Percentiles rank a stretch among this genome's conserved stretches.
Evolutionary conservation across 2,329 filamentous ascomycete species (phyloP).

Genomic region (Calonectria honghensis): DNA sequence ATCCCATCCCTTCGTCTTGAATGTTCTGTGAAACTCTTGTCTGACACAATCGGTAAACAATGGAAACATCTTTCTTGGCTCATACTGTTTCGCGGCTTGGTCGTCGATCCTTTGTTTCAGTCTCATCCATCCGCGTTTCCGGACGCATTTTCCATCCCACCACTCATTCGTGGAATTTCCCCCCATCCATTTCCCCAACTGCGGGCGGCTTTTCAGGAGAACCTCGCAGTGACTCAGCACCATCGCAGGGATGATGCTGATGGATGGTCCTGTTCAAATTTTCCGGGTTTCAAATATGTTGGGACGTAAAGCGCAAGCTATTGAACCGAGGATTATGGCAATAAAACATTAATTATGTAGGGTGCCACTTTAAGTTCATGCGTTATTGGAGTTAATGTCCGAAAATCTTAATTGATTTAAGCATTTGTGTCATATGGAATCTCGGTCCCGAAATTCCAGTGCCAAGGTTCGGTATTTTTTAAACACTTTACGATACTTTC

Average conservation of each 20-base stretch:
- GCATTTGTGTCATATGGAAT: neutral
- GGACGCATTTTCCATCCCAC: neutral
- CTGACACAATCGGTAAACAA: neutral
- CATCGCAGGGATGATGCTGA: neutral
- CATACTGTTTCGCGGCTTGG: neutral
- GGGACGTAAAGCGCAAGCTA: neutral
- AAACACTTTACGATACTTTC: neutral
- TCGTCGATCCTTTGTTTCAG: neutral
- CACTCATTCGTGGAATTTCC: neutral
- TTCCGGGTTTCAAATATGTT: neutral
- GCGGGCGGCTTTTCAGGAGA: neutral
- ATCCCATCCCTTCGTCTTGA: neutral
- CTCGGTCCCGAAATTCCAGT: neutral
- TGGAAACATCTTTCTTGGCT: neutral
- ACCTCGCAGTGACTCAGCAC: neutral
- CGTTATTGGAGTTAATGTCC: neutral
- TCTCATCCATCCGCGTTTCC: neutral
- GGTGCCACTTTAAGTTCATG: neutral
- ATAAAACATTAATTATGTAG: slow-evolving; percentile 1
- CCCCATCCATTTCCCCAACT: neutral
- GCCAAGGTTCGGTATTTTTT: neutral
- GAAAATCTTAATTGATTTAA: slow-evolving; percentile 1
- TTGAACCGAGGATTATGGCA: neutral
- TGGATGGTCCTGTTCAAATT: neutral
- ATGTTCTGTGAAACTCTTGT: neutral